These are phyloP conservation scores for Hypoxylon fragiforme DNA, from an alignment of 495 filamentous ascomycete species.

Conservation along the genomic window DNA sequence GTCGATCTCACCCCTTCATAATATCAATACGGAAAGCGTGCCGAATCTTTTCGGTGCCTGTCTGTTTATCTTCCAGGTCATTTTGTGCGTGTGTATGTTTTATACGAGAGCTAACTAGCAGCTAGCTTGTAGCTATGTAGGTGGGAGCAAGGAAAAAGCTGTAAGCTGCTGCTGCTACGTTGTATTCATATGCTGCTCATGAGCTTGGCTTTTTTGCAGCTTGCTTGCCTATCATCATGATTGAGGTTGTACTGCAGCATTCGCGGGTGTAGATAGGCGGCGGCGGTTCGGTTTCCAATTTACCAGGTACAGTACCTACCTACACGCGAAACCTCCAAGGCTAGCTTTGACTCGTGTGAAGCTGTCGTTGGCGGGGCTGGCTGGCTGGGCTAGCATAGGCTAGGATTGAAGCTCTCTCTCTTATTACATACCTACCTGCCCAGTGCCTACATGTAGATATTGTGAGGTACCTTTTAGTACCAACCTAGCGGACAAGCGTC, in stretches of 20 bases:
- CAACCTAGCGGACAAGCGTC: no score
- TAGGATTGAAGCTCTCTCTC: no score
- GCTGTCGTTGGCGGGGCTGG: neutral
- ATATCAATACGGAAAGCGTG: conserved; percentile 12
- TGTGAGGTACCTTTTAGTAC: neutral
- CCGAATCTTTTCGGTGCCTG: conserved; percentile 13
- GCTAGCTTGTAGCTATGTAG: conserved; percentile 9
- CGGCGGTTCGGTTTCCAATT: no score
- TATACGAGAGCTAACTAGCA: neutral
- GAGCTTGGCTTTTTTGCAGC: conserved; percentile 16
- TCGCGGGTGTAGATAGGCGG: neutral
- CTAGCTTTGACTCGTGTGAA: neutral
- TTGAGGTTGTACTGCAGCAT: conserved; percentile 13
- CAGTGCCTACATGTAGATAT: neutral
- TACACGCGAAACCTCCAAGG: neutral
- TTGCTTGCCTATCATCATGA: neutral
- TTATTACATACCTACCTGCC: no score
- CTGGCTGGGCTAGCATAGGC: neutral
- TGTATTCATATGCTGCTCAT: conserved; percentile 1
- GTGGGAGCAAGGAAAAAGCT: no score
- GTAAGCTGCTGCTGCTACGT: no score
- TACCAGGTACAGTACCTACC: neutral
- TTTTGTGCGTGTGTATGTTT: no score
- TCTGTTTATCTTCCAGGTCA: no score
- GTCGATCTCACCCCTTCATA: no score